Evolutionary conservation across 805 yeast species (phyloP).

Genomic region (Yarrowia sp.): DNA sequence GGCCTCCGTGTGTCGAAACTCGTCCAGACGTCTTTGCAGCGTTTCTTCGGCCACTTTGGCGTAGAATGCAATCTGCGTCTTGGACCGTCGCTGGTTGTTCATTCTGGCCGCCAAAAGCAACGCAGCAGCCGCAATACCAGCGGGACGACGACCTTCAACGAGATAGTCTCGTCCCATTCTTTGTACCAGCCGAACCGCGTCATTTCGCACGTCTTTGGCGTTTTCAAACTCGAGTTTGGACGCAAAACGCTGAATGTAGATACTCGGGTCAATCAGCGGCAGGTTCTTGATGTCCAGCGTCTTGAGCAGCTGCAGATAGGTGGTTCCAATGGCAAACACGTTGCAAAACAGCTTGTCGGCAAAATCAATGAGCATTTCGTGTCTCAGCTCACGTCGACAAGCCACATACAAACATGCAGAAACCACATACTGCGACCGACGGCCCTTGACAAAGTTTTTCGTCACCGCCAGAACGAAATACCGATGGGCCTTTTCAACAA

Average conservation of each 20-base stretch:
- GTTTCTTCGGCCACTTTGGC: conserved; percentile 96
- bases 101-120: conserved; percentile 88
- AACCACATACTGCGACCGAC: conserved; percentile 90
- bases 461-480: conserved; percentile 87
- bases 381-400: conserved; percentile 85
- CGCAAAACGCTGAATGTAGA: conserved; percentile 91
- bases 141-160: conserved; percentile 94
- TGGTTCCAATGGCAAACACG: conserved; percentile 93
- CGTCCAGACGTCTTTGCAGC: conserved; percentile 82
- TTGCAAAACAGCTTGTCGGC: conserved; percentile 85
- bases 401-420: conserved; percentile 95
- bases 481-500: conserved; percentile 79
- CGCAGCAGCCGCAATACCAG: conserved; percentile 98
- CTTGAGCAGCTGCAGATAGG: conserved; percentile 90
- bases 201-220: conserved; percentile 67
- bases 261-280: conserved; percentile 91
- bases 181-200: conserved; percentile 81
- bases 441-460: conserved; percentile 92
- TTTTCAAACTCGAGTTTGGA: conserved; percentile 70
- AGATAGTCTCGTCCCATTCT: conserved; percentile 96
- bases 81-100: conserved; percentile 91
- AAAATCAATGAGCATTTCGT: conserved; percentile 94
- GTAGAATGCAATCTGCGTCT: conserved; percentile 89
- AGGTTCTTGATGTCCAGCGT: conserved; percentile 68
- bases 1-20: conserved; percentile 74